Evolutionary conservation across 257 asterid genomes (phyloP).

Genomic region (Cruciata laevipes): DNA sequence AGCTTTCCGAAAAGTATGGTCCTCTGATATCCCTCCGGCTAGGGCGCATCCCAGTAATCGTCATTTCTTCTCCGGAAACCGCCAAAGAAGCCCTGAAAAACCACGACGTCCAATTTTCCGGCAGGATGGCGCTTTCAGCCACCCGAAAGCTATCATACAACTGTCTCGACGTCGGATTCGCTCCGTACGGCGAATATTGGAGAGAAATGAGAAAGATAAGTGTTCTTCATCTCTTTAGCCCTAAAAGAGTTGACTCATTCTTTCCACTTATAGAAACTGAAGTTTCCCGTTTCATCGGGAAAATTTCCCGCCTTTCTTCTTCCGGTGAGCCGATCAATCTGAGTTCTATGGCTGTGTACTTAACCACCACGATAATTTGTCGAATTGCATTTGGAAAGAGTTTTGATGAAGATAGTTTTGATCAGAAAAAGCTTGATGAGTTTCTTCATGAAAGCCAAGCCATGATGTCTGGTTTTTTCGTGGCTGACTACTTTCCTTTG

Average conservation of each 20-base stretch:
- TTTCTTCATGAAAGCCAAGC: not conserved
- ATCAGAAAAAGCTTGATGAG: not conserved
- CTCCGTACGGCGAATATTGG: conserved; percentile 7
- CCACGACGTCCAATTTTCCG: not conserved
- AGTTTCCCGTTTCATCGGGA: not conserved
- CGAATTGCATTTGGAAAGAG: conserved; percentile 1
- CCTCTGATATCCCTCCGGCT: not conserved
- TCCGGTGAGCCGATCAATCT: not conserved
- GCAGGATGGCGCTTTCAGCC: not conserved
- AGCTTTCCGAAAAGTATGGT: conserved; percentile 1
- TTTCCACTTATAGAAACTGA: not conserved
- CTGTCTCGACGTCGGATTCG: not conserved
- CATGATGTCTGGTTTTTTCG: not conserved
- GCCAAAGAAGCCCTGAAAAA: conserved; percentile 8
- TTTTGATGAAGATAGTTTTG: not conserved
- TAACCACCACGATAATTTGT: not conserved
- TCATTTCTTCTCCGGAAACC: not conserved
- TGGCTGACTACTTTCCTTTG: conserved; percentile 9
- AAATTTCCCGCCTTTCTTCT: not conserved
- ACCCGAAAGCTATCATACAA: conserved; percentile 1
- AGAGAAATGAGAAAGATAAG: conserved; percentile 11
- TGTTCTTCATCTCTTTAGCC: conserved; percentile 15
- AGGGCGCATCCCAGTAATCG: not conserved
- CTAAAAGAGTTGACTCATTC: not conserved
- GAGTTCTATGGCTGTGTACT: not conserved